phyloP scores from a whole-genome alignment of 2,329 filamentous ascomycete genomes.

The Coccinonectria pachysandricola region DNA sequence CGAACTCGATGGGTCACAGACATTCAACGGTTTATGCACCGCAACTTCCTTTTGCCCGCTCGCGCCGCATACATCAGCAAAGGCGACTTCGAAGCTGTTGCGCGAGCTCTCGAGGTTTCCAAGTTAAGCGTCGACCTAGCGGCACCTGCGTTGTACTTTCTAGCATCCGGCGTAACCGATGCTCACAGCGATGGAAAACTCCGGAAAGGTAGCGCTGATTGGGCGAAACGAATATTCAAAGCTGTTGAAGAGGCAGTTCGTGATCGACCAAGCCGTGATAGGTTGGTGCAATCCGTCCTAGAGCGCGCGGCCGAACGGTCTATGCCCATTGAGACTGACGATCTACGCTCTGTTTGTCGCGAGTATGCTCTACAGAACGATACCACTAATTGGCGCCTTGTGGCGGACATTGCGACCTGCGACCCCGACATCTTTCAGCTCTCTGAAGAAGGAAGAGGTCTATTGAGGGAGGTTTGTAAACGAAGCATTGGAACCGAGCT shows the following conservation, averaged over 20 bases:
- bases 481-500: conserved; percentile 19
- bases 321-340: conserved; percentile 27
- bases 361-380: conserved; percentile 28
- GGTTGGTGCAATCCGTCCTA: conserved; percentile 22
- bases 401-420: conserved; percentile 31
- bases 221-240: conserved; percentile 28
- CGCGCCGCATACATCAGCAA: conserved; percentile 36
- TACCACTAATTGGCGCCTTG: conserved; percentile 31
- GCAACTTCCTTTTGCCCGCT: conserved; percentile 41
- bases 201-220: conserved; percentile 27
- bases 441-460: conserved; percentile 25
- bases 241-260: conserved; percentile 20
- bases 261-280: conserved; percentile 13
- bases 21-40: conserved; percentile 38
- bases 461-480: conserved; percentile 31
- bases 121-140: conserved; percentile 25
- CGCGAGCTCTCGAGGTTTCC: conserved; percentile 30
- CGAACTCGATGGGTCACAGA: conserved; percentile 33
- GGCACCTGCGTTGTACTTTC: conserved; percentile 34
- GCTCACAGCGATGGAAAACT: conserved; percentile 15
- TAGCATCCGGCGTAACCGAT: conserved; percentile 24
- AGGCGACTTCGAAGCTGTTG: conserved; percentile 30
- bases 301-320: conserved; percentile 19
- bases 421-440: conserved; percentile 39
- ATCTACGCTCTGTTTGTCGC: conserved; percentile 32